Conservation (phyloP, 495 filamentous ascomycete species). For the Annulohypoxylon nitens region DNA sequence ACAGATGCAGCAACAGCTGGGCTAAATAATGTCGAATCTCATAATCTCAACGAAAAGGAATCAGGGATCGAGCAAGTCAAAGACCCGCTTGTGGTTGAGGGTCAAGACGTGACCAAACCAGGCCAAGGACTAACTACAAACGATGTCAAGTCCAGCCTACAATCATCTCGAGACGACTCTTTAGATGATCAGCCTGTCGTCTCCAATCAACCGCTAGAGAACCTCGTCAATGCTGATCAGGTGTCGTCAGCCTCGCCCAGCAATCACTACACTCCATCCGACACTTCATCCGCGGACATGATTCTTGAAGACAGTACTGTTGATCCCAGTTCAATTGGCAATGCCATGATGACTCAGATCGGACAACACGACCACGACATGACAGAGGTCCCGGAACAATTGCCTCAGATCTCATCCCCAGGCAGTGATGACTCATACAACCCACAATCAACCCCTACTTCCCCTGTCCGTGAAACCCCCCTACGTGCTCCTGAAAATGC, state of each 20-base stretch:
- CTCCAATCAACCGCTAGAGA: background rate
- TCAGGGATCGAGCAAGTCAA: background rate
- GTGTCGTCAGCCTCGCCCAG: background rate
- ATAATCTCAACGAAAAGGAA: constrained; percentile 10
- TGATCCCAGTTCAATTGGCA: background rate
- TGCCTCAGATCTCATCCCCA: constrained; percentile 20
- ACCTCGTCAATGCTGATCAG: background rate
- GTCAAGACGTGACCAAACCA: constrained; percentile 4
- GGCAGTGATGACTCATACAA: constrained; percentile 35
- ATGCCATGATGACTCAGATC: background rate
- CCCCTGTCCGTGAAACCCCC: constrained; percentile 9
- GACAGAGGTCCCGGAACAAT: constrained; percentile 17
- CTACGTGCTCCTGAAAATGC: constrained; percentile 9
- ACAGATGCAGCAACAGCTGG: constrained; percentile 1
- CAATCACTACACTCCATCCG: background rate
- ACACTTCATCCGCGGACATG: background rate
- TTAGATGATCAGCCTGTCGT: background rate
- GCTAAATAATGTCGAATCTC: constrained; percentile 16
- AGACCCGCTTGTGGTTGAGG: constrained; percentile 26
- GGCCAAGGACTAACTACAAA: constrained; percentile 3
- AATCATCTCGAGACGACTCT: background rate
- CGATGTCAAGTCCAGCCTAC: background rate
- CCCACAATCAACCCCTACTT: constrained; percentile 19
- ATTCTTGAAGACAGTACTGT: background rate
- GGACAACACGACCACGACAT: constrained; percentile 16